These are phyloP conservation scores for Suillus clintonianus DNA, from an alignment of 768 basidiomycete genomes.

Conservation along the genomic window DNA sequence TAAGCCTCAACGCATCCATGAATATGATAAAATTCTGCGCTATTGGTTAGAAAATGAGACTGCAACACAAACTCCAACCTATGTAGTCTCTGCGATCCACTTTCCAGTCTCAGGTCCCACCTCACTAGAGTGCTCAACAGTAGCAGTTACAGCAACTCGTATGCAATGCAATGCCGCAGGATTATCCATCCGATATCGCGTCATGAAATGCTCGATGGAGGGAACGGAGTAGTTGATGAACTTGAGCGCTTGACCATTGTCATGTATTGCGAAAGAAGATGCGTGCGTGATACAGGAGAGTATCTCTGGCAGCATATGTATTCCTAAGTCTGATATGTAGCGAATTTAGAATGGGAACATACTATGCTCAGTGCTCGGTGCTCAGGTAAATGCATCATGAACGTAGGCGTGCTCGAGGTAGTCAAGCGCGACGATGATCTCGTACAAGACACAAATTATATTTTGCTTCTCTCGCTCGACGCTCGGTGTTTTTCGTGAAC, in stretches of 20 bases:
- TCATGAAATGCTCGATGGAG: constrained; percentile 90
- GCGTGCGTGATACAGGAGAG: constrained; percentile 92
- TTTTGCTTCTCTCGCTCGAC: constrained; percentile 88
- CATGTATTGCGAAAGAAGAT: constrained; percentile 95
- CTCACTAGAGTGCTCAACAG: constrained; percentile 93
- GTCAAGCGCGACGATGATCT: constrained; percentile 88
- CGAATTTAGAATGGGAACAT: constrained; percentile 36
- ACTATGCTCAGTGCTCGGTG: too few species aligned
- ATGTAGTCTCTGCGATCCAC: constrained; percentile 97
- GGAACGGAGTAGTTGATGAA: constrained; percentile 84
- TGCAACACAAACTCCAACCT: constrained; percentile 48
- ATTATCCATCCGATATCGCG: constrained; percentile 86
- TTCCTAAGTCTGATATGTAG: constrained; percentile 8
- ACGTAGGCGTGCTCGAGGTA: constrained; percentile 96
- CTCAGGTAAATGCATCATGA: constrained; percentile 85
- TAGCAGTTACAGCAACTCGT: constrained; percentile 92
- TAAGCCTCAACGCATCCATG: constrained; percentile 94
- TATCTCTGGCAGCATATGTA: constrained; percentile 61
- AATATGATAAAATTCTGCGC: constrained; percentile 93
- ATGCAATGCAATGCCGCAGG: constrained; percentile 91
- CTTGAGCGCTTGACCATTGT: constrained; percentile 94
- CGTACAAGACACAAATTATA: constrained; percentile 86
- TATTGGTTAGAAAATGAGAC: not conserved
- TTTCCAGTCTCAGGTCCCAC: constrained; percentile 92
- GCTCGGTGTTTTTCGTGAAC: constrained; percentile 82